phyloP scores from a whole-genome alignment of 495 filamentous ascomycete species.

The Tirmania nivea region DNA sequence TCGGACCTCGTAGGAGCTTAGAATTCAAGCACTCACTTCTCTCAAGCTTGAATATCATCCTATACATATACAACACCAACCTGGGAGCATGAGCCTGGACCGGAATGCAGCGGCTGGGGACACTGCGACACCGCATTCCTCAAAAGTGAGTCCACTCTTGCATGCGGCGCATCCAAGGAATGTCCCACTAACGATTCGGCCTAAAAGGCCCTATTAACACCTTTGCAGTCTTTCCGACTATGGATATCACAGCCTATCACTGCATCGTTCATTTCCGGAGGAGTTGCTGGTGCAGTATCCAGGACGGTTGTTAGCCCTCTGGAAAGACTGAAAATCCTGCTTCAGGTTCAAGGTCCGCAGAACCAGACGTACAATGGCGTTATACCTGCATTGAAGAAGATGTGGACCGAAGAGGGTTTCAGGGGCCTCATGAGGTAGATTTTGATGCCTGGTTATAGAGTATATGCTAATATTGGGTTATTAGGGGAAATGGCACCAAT shows the following conservation, averaged over 20 bases:
- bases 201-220: not conserved
- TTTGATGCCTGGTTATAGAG: not conserved
- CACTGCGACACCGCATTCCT: not conserved
- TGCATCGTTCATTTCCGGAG: constrained; percentile 88
- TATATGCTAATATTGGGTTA: not conserved
- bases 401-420: constrained; percentile 93
- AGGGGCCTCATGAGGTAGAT: constrained; percentile 57
- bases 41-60: not conserved
- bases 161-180: not conserved
- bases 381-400: constrained; percentile 69
- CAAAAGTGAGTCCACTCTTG: not conserved
- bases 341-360: constrained; percentile 84
- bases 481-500: constrained; percentile 80
- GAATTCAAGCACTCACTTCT: not conserved
- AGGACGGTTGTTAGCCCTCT: constrained; percentile 89
- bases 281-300: constrained; percentile 89
- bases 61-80: not conserved
- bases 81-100: not conserved
- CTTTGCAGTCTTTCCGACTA: constrained; percentile 23
- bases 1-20: not conserved
- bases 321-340: constrained; percentile 89
- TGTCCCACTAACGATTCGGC: not conserved
- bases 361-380: constrained; percentile 83
- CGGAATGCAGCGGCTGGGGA: not conserved
- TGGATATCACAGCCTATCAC: constrained; percentile 53